Evolutionary conservation across 352 stramenopile species (phyloP).

Genomic region (Globisporangium acanthophoron): DNA sequence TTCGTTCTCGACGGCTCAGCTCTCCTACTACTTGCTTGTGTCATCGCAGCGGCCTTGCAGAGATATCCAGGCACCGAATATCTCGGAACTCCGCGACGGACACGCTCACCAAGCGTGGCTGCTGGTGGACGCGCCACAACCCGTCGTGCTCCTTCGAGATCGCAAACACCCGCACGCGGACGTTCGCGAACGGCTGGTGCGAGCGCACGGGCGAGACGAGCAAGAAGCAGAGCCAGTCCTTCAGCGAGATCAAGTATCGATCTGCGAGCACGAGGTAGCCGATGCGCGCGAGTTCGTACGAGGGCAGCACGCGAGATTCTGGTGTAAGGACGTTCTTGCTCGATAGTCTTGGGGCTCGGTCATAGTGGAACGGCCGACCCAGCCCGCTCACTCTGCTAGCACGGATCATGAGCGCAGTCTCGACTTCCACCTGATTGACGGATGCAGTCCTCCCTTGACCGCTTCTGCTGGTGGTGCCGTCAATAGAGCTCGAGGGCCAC

Average conservation of each 20-base stretch:
- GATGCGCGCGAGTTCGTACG: slow-evolving; percentile 10
- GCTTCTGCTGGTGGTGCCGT: not conserved
- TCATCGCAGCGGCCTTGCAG: not conserved
- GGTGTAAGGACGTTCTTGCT: not conserved
- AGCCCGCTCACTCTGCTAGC: slow-evolving; percentile 2
- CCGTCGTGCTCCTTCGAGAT: not conserved
- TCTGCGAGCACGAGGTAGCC: slow-evolving; percentile 17
- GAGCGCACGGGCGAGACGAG: not conserved
- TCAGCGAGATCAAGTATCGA: slow-evolving; percentile 17
- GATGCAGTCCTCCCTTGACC: not conserved
- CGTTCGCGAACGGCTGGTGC: slow-evolving; percentile 4
- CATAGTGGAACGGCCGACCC: not conserved
- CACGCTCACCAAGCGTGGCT: not conserved
- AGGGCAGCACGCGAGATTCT: not conserved
- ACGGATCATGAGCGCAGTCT: slow-evolving; percentile 1
- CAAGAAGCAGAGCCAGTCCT: slow-evolving; percentile 11
- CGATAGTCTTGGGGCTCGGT: not conserved
- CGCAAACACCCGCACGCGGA: slow-evolving; percentile 1
- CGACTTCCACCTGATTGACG: not conserved
- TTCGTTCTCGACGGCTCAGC: no score
- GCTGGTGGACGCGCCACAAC: not conserved
- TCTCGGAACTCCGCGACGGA: not conserved
- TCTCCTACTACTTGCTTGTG: no score
- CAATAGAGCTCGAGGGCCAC: not conserved
- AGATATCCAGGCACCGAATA: not conserved